Base-by-base conservation (phyloP, 768 basidiomycete genomes). In the Xerocomus brunneocitrinus region DNA sequence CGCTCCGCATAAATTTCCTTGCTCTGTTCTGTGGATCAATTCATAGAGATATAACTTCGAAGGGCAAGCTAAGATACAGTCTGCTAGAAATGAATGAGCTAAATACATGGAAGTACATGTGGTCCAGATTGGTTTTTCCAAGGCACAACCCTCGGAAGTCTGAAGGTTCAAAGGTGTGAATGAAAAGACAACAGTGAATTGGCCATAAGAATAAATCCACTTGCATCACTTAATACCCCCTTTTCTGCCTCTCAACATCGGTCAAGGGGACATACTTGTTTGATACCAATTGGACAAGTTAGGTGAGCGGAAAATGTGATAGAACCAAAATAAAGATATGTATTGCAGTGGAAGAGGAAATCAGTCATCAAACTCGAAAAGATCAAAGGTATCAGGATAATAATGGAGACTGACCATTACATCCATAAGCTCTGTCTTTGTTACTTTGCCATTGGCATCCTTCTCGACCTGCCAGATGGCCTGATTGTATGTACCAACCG, bases 381-480 rank as follows among this genome's bases (percentile, higher is more conserved):
- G 36, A 47, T 55, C 53, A 45, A 61, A 54, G 12, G 28, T n/a
- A 14, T 51, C 31, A 28, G 48, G 48, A 51, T 50, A 35, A 35
- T 28, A 10, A 36, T 44, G 51, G 41, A 31, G 24, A 45, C 88
- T 66, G 40, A 94, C 93, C 62, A 76, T 74, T n/a, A 95, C 95
- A 24, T 79, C 87, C 76, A 97, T 92, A 2, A 95, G 71, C 50
- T 79, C 71, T 53, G 74, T 80, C 70, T 79, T 68, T 1, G 77
- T 82, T 2, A 97, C 78, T 5, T 74, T 74, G 0, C 94, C 95
- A 0, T 83, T 55, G 32, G 54, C 74, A 52, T 87, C 84, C 66
- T 95, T 97, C 63, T 95, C 91, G 13, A 95, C 73, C 56, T 89
- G 83, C 62, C 82, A 75, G 49, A 97, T 82, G 61, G 80, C 71